Percentiles rank a stretch among this genome's conserved stretches.
These are phyloP conservation scores for Monilinia aucupariae DNA, from an alignment of 2,329 filamentous ascomycete species.

Conservation along the genomic window DNA sequence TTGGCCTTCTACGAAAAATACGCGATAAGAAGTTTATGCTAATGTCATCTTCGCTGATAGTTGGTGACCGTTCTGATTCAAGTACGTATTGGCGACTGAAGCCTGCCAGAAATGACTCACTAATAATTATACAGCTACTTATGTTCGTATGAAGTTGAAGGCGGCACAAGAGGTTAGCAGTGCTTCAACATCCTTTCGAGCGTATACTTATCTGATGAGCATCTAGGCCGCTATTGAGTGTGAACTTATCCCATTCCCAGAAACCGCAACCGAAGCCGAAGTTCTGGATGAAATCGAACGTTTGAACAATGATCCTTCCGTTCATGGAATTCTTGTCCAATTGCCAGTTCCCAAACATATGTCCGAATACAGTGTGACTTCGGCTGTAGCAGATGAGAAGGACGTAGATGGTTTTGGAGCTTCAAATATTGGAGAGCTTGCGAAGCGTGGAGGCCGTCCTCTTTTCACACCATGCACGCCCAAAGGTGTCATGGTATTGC, in stretches of 20 bases:
- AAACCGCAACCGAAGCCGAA: slow-evolving; percentile 76
- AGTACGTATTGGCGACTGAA: slow-evolving; percentile 50
- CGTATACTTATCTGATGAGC: slow-evolving; percentile 20
- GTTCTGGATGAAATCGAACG: slow-evolving; percentile 74
- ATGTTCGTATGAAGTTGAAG: slow-evolving; percentile 99
- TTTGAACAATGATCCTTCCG: slow-evolving; percentile 78
- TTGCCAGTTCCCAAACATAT: slow-evolving; percentile 84
- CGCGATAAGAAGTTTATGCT: slow-evolving; percentile 16
- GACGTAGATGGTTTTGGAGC: slow-evolving; percentile 97
- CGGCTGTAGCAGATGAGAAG: slow-evolving; percentile 85
- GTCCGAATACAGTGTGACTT: slow-evolving; percentile 85
- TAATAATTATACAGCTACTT: slow-evolving; percentile 58
- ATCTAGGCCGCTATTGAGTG: slow-evolving; percentile 82
- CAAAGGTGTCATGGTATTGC: slow-evolving; percentile 91
- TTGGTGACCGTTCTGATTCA: slow-evolving; percentile 89
- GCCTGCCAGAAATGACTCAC: not conserved
- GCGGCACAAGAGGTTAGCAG: slow-evolving; percentile 75
- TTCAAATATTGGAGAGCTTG: slow-evolving; percentile 90
- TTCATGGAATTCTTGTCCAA: slow-evolving; percentile 93
- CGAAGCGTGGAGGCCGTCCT: slow-evolving; percentile 86
- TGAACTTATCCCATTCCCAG: slow-evolving; percentile 77
- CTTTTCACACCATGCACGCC: slow-evolving; percentile 93
- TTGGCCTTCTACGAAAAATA: slow-evolving; percentile 14
- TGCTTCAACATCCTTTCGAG: slow-evolving; percentile 14
- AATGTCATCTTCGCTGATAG: slow-evolving; percentile 41